Conservation (phyloP, 331 rosid genomes). For the Rosa hybrid region DNA sequence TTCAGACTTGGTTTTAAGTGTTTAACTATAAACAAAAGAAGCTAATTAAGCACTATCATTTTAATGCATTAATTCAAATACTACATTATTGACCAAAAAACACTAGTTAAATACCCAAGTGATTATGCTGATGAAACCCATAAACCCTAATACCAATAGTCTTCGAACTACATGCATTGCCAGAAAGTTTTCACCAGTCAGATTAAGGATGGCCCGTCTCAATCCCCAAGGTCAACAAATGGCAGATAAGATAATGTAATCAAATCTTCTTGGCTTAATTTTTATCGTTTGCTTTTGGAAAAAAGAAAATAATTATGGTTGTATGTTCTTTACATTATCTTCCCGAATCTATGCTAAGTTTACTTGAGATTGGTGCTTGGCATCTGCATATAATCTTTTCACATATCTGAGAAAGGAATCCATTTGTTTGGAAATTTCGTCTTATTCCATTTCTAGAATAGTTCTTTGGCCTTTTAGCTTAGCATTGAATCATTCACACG, state of each 20-base stretch:
- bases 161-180: neutral
- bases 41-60: neutral
- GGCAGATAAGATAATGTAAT: neutral
- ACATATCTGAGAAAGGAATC: neutral
- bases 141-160: neutral
- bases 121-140: constrained; percentile 1
- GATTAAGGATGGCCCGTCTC: neutral
- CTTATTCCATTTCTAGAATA: neutral
- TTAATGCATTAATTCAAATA: neutral
- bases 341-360: neutral
- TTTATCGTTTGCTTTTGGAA: neutral
- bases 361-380: constrained; percentile 1
- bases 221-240: neutral
- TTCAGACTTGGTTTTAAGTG: neutral
- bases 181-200: neutral
- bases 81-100: neutral
- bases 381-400: neutral
- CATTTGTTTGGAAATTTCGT: neutral
- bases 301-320: neutral
- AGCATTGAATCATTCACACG: constrained; percentile 6
- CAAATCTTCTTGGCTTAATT: neutral
- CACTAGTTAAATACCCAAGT: neutral
- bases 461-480: neutral
- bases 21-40: neutral
- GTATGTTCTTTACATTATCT: neutral